Evolutionary conservation across 2,329 filamentous ascomycete species (phyloP), one percentile per base, ranked within the genome.

Genomic region (Colletotrichum sansevieriae): DNA sequence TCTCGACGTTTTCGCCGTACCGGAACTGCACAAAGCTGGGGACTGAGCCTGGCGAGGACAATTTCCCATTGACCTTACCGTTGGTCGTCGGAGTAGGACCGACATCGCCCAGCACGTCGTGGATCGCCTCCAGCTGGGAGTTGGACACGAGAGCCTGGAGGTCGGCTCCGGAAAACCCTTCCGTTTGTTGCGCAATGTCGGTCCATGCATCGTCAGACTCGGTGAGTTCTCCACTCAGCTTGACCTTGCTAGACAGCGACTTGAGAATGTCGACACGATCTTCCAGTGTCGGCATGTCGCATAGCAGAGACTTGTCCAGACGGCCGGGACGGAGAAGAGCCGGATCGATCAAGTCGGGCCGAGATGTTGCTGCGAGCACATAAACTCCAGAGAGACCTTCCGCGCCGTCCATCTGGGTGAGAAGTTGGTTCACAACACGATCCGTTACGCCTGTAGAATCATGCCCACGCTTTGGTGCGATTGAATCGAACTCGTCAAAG

Each of bases 391-490:
- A 94, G 4, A 99, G 82, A 0, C 96, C 97, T 79, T 99, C 97
- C 0, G 96, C 96, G 76, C 96, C 96, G 76, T 99, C 96, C 96
- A 99, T 99, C 79, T 98, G 95, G 0, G 97, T 99, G 11, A 99
- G 87, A 65, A 99, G 89, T 83, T 99, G 97, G 78, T 99, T 99
- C 74, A 99, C 96, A 0, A 99, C 97, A 43, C 97, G 90, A 79
- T 99, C 97, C 0, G 96, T 99, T n/a, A 99, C 97, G 72, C 97
- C 96, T 0, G 96, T 99, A 2, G 92, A 96, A 78, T 99, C 97
- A 77, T 99, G 96, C 0, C 96, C 96, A 81, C 96, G 89, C 81
- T 98, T 99, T 2, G 96, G 96, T 0, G 97, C 97, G 71, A 99
- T 98, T 44, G 93, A 95, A 81, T 99, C 96, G 76, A 99, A 99